Percentiles rank a stretch among this genome's conserved stretches.
Evolutionary conservation across 768 basidiomycete genomes (phyloP).

Genomic region (Porpolomopsis calyptriformis): DNA sequence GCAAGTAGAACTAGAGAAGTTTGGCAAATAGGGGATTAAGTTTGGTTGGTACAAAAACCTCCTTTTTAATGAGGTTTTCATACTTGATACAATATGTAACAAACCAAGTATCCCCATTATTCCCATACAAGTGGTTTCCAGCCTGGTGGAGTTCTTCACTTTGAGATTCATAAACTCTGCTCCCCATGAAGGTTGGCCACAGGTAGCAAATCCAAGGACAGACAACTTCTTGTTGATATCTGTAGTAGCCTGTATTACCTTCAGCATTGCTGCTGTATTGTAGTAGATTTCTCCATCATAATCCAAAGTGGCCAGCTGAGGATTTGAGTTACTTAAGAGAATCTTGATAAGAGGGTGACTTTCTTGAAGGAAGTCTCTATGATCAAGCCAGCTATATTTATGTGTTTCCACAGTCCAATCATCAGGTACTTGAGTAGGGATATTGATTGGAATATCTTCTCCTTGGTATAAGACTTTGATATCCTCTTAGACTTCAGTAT

Average conservation of each 20-base stretch:
- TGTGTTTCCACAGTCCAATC: not conserved
- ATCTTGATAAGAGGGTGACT: not conserved
- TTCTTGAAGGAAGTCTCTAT: not conserved
- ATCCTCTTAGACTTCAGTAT: not conserved
- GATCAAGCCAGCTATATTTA: constrained; percentile 1
- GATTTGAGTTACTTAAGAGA: not conserved
- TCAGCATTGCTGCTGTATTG: not conserved
- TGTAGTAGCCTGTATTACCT: not conserved
- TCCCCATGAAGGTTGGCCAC: not conserved
- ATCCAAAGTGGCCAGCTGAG: not conserved
- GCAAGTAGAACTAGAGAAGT: not conserved
- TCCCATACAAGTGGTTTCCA: not conserved
- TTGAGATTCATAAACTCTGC: not conserved
- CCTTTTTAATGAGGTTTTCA: not conserved
- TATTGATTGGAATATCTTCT: not conserved
- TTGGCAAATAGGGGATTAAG: not conserved
- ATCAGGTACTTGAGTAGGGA: not conserved
- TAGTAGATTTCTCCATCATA: not conserved
- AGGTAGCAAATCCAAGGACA: not conserved
- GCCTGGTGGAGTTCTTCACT: not conserved
- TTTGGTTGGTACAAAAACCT: not conserved
- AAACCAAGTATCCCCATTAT: not conserved
- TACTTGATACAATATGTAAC: not conserved
- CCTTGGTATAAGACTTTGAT: not conserved
- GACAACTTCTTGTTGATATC: not conserved